Conservation (phyloP, 129 eudicot species). For the Lactuca sativa region DNA sequence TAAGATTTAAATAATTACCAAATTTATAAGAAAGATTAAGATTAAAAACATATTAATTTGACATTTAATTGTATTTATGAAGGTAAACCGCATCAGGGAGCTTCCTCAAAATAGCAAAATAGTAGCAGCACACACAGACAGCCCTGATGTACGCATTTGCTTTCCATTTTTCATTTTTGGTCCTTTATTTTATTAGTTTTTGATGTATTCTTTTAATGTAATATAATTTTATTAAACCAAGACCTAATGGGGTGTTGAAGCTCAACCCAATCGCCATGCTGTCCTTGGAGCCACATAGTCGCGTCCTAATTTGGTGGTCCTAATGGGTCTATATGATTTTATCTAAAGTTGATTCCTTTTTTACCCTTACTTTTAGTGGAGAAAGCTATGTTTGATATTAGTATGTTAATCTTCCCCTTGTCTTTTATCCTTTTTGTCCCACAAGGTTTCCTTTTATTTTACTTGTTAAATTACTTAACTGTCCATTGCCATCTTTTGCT, state of each 20-base stretch:
- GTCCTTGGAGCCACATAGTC: conserved; percentile 69
- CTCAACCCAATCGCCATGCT: conserved; percentile 87
- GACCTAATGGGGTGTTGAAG: conserved; percentile 93
- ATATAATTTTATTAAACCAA: conserved; percentile 34
- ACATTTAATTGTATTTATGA: conserved; percentile 17
- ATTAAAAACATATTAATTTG: not conserved
- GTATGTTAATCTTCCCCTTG: no score
- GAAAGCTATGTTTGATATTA: no score
- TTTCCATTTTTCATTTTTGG: not conserved
- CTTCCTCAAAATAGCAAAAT: conserved; percentile 93
- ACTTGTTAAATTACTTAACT: no score
- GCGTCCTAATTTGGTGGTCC: conserved; percentile 50
- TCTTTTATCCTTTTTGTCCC: no score
- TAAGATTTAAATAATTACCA: no score
- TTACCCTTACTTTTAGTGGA: not conserved
- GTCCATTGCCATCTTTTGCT: no score
- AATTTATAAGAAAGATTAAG: no score
- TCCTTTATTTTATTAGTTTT: not conserved
- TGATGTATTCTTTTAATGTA: not conserved
- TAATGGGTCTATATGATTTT: not conserved
- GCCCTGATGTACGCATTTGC: conserved; percentile 79
- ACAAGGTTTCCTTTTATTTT: no score
- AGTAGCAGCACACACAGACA: conserved; percentile 96
- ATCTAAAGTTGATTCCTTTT: conserved; percentile 18
- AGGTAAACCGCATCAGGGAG: conserved; percentile 98